Evolutionary conservation across 2,329 filamentous ascomycete genomes (phyloP).

Genomic region (Aaosphaeria pasadenensis): DNA sequence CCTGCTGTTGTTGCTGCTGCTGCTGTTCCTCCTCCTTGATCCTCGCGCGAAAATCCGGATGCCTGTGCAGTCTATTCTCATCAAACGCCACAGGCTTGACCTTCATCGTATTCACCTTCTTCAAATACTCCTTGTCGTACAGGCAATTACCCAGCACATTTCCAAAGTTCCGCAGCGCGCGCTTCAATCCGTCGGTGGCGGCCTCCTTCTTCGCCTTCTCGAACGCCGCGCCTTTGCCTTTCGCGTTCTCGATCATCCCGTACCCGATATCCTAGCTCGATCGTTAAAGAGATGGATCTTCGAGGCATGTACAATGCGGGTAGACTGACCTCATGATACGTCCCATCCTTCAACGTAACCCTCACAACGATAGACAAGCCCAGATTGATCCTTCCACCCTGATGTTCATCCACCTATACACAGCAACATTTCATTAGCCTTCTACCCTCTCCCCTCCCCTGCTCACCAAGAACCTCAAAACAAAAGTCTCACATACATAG

Average conservation of each 20-base stretch:
- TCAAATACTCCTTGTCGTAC: constrained; percentile 92
- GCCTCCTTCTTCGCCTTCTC: constrained; percentile 99
- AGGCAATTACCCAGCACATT: constrained; percentile 98
- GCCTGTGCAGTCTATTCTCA: constrained; percentile 75
- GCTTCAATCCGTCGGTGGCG: constrained; percentile 89
- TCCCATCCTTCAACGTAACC: constrained; percentile 86
- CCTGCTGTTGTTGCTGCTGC: constrained; percentile 19
- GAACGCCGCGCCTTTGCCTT: constrained; percentile 91
- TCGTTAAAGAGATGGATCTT: constrained; percentile 1
- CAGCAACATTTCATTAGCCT: neutral
- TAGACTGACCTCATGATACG: constrained; percentile 75
- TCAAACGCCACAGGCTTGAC: constrained; percentile 74
- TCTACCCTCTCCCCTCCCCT: neutral
- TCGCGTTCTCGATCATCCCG: constrained; percentile 93
- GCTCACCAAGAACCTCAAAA: constrained; percentile 7
- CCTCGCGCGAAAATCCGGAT: constrained; percentile 63
- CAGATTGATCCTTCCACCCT: constrained; percentile 75
- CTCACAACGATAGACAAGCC: constrained; percentile 88
- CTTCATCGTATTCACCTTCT: constrained; percentile 88
- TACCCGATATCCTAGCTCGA: constrained; percentile 76
- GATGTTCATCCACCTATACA: constrained; percentile 71
- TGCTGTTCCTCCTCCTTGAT: constrained; percentile 39
- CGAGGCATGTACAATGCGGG: neutral
- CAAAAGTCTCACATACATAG: constrained; percentile 57
- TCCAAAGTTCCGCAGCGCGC: constrained; percentile 85